Conservation (phyloP, 1,139 yeast species). For the Debaryomyces robertsiae region DNA sequence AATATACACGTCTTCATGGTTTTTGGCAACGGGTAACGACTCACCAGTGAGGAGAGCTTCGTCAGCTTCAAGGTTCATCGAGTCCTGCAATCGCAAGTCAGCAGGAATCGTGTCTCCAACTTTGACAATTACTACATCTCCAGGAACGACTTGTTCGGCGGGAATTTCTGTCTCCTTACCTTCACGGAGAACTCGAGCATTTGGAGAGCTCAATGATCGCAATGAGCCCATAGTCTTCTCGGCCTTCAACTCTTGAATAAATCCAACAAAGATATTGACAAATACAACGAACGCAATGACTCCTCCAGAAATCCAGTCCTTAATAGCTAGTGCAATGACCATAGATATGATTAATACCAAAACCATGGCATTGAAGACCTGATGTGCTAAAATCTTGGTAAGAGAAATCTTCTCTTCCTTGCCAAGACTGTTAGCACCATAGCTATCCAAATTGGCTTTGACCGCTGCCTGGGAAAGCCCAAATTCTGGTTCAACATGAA, state of each 20-base stretch:
- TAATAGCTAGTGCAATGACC: slow-evolving; percentile 73
- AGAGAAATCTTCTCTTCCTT: slow-evolving; percentile 60
- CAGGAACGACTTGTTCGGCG: slow-evolving; percentile 75
- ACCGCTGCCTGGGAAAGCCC: slow-evolving; percentile 52
- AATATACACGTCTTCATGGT: slow-evolving; percentile 43
- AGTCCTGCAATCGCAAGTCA: slow-evolving; percentile 62
- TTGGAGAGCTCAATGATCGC: slow-evolving; percentile 67
- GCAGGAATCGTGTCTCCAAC: slow-evolving; percentile 86
- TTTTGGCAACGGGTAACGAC: slow-evolving; percentile 70
- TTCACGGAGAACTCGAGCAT: slow-evolving; percentile 68
- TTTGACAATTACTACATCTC: slow-evolving; percentile 65
- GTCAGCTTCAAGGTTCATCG: slow-evolving; percentile 74
- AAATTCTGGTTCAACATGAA: slow-evolving; percentile 39
- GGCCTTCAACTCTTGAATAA: slow-evolving; percentile 70
- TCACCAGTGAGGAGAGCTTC: slow-evolving; percentile 84
- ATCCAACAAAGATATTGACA: slow-evolving; percentile 70
- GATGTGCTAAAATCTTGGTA: slow-evolving; percentile 62
- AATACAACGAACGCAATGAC: slow-evolving; percentile 72
- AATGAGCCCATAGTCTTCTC: slow-evolving; percentile 83
- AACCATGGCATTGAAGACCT: slow-evolving; percentile 80
- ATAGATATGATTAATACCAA: slow-evolving; percentile 72
- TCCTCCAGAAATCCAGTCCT: slow-evolving; percentile 84
- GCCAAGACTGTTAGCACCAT: slow-evolving; percentile 67
- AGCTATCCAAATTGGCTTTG: slow-evolving; percentile 20
- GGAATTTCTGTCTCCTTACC: slow-evolving; percentile 62